These are phyloP conservation scores for Cyclostephanos tholiformis DNA, from an alignment of 108 stramenopile species.

Conservation along the genomic window DNA sequence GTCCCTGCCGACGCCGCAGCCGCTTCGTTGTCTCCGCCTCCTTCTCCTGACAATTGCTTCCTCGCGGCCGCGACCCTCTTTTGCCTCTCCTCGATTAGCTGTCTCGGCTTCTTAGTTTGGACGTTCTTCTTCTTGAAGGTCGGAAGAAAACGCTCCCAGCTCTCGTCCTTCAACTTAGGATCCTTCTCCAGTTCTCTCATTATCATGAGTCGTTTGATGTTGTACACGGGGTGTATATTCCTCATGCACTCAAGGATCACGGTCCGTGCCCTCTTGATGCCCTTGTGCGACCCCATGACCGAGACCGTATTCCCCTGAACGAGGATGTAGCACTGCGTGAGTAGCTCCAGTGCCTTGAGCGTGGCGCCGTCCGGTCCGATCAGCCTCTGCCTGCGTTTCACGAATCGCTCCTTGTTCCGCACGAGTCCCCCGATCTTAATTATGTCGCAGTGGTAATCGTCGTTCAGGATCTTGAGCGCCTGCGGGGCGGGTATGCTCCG, in stretches of 20 bases:
- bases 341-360: slow-evolving; percentile 96
- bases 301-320: slow-evolving; percentile 98
- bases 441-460: slow-evolving; percentile 96
- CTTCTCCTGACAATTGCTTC: neutral
- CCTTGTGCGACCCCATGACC: slow-evolving; percentile 86
- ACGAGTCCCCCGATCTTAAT: slow-evolving; percentile 99
- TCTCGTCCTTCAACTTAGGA: slow-evolving; percentile 88
- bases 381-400: slow-evolving; percentile 95
- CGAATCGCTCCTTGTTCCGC: slow-evolving; percentile 98
- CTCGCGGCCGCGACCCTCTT: slow-evolving; percentile 5
- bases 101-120: slow-evolving; percentile 79
- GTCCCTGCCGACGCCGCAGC: slow-evolving; percentile 9
- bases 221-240: slow-evolving; percentile 99
- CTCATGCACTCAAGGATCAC: slow-evolving; percentile 99
- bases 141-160: slow-evolving; percentile 98
- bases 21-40: neutral
- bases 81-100: slow-evolving; percentile 29
- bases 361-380: slow-evolving; percentile 98
- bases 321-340: slow-evolving; percentile 96
- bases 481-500: slow-evolving; percentile 90
- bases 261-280: slow-evolving; percentile 93
- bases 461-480: slow-evolving; percentile 94
- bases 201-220: slow-evolving; percentile 99
- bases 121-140: slow-evolving; percentile 98
- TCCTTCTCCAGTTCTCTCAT: slow-evolving; percentile 97